These are phyloP conservation scores for Umbelopsis sp. DNA, from an alignment of 192 early-diverging fungal species.

Conservation along the genomic window DNA sequence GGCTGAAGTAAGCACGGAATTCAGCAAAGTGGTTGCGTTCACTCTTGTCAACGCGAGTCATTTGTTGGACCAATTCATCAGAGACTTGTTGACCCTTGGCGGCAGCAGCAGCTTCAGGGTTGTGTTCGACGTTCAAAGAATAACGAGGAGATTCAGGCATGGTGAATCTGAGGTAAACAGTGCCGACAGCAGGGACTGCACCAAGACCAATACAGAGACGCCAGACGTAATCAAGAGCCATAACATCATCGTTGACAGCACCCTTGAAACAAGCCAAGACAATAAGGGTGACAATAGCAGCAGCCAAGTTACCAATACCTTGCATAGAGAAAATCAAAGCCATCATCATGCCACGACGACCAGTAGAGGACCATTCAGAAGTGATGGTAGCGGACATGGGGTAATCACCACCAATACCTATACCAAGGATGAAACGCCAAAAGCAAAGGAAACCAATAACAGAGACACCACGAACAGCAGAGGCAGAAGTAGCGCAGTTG, in stretches of 20 bases:
- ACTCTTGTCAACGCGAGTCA: slow-evolving; percentile 41
- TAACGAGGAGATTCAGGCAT: slow-evolving; percentile 95
- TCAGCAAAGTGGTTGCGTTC: slow-evolving; percentile 45
- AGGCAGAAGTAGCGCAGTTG: slow-evolving; percentile 72
- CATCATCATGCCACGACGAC: slow-evolving; percentile 71
- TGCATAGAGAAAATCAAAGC: slow-evolving; percentile 88
- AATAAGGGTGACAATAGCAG: slow-evolving; percentile 75
- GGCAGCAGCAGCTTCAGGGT: slow-evolving; percentile 44
- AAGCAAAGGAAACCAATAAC: slow-evolving; percentile 77
- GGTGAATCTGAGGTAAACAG: slow-evolving; percentile 89
- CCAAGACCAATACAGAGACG: slow-evolving; percentile 85
- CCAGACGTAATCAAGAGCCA: slow-evolving; percentile 89
- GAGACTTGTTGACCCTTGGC: slow-evolving; percentile 42
- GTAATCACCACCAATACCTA: slow-evolving; percentile 96
- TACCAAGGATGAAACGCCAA: slow-evolving; percentile 91
- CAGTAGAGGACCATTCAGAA: slow-evolving; percentile 83
- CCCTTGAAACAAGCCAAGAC: slow-evolving; percentile 75
- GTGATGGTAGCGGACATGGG: slow-evolving; percentile 90
- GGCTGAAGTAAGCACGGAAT: slow-evolving; percentile 74
- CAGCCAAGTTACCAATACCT: slow-evolving; percentile 86
- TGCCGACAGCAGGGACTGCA: slow-evolving; percentile 76
- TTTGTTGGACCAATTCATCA: slow-evolving; percentile 26
- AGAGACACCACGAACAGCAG: slow-evolving; percentile 65
- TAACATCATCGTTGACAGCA: slow-evolving; percentile 64
- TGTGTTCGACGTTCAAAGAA: slow-evolving; percentile 61